phyloP scores from a whole-genome alignment of 148 eudicot genomes.

The Fagopyrum tataricum region DNA sequence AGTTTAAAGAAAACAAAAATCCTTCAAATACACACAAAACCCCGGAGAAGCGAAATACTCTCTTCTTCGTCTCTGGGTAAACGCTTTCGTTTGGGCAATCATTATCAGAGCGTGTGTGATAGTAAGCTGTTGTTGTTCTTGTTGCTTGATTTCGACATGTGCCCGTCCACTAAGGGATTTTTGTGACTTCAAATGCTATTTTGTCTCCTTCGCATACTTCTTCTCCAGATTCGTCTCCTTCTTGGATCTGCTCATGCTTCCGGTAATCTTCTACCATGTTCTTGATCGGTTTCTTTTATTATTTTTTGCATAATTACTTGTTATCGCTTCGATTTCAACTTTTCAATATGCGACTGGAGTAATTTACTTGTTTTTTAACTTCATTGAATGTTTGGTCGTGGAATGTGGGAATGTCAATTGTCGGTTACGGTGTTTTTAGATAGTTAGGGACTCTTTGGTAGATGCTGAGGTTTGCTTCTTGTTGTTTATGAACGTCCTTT shows the following conservation, averaged over 20 bases:
- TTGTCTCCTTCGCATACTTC: not conserved
- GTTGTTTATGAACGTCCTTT: too few relatives aligned
- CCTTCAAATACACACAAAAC: slow-evolving; percentile 4
- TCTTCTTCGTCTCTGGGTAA: not conserved
- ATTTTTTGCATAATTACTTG: not conserved
- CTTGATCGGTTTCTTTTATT: not conserved
- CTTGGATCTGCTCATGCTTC: not conserved
- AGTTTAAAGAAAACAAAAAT: not conserved
- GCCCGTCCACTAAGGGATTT: not conserved
- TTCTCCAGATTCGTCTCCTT: not conserved
- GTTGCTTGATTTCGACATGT: not conserved
- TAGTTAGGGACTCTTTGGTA: not conserved
- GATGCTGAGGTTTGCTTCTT: too few relatives aligned
- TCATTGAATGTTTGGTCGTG: not conserved
- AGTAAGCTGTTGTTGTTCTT: not conserved
- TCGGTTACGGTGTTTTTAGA: not conserved
- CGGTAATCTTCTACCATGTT: not conserved
- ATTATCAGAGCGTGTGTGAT: not conserved
- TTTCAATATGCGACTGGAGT: too few relatives aligned
- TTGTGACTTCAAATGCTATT: not conserved
- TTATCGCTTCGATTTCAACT: not conserved
- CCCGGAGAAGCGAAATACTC: not conserved
- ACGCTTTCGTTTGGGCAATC: not conserved
- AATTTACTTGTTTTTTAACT: not conserved
- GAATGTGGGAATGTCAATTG: not conserved